Evolutionary conservation across 192 early-diverging fungal genomes (phyloP).

Genomic region (Coemansia sp.): DNA sequence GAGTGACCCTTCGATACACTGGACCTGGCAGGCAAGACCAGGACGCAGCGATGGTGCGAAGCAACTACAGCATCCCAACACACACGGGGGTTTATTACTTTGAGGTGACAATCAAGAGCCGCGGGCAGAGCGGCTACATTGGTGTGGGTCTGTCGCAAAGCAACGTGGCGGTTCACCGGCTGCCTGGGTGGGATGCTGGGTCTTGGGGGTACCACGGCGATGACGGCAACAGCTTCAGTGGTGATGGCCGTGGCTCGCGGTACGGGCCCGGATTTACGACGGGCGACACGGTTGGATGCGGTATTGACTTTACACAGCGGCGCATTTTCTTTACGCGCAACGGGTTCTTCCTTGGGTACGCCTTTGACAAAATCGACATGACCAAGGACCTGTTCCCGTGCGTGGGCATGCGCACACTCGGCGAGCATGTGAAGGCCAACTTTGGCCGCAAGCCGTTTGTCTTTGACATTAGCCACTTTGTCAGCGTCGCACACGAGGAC

Average conservation of each 20-base stretch:
- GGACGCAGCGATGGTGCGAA: slow-evolving; percentile 80
- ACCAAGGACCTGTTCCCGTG: slow-evolving; percentile 57
- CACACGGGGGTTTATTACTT: slow-evolving; percentile 92
- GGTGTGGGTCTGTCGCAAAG: slow-evolving; percentile 82
- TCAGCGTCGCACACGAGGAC: slow-evolving; percentile 25
- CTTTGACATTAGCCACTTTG: slow-evolving; percentile 60
- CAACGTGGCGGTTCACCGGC: slow-evolving; percentile 58
- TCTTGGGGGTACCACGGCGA: slow-evolving; percentile 99
- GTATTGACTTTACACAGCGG: slow-evolving; percentile 78
- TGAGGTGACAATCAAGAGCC: slow-evolving; percentile 80
- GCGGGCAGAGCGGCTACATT: slow-evolving; percentile 90
- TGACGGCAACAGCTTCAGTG: slow-evolving; percentile 83
- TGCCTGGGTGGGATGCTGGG: slow-evolving; percentile 88
- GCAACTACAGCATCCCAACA: slow-evolving; percentile 79
- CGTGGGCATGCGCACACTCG: slow-evolving; percentile 63
- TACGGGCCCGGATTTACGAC: slow-evolving; percentile 91
- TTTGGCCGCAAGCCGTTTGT: slow-evolving; percentile 63
- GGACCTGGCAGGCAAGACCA: slow-evolving; percentile 70
- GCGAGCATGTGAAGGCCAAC: slow-evolving; percentile 60
- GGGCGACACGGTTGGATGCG: slow-evolving; percentile 93
- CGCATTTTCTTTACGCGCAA: slow-evolving; percentile 92
- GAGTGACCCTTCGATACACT: slow-evolving; percentile 37
- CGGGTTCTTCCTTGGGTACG: slow-evolving; percentile 67
- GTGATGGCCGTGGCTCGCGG: slow-evolving; percentile 68
- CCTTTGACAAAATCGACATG: slow-evolving; percentile 54